These are phyloP conservation scores for Dentipellis sp. DNA, from an alignment of 768 basidiomycete species.

Conservation along the genomic window DNA sequence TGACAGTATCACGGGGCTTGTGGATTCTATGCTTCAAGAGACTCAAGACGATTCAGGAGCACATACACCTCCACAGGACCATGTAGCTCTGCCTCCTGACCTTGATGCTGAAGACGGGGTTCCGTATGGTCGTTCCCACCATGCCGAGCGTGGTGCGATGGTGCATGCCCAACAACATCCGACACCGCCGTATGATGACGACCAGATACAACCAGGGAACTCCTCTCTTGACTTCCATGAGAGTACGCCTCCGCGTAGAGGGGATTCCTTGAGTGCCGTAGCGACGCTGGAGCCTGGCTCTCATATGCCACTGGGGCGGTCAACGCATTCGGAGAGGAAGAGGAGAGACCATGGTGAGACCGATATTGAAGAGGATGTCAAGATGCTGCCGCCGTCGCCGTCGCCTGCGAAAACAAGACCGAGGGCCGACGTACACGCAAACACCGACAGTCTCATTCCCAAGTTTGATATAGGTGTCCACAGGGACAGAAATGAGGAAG, in stretches of 20 bases:
- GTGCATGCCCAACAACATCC: constrained; percentile 25
- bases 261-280: not conserved
- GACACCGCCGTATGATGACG: constrained; percentile 13
- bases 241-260: constrained; percentile 11
- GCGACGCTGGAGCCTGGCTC: constrained; percentile 16
- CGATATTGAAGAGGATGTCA: constrained; percentile 30
- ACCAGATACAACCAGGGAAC: constrained; percentile 1
- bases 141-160: constrained; percentile 41
- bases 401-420: constrained; percentile 28
- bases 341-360: constrained; percentile 12
- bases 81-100: constrained; percentile 36
- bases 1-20: constrained; percentile 60
- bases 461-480: constrained; percentile 22
- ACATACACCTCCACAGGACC: constrained; percentile 30
- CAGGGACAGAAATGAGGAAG: not conserved
- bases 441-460: constrained; percentile 25
- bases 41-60: constrained; percentile 28
- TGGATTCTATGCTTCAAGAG: constrained; percentile 56
- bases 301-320: constrained; percentile 25
- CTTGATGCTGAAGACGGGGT: constrained; percentile 57
- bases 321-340: constrained; percentile 30
- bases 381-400: constrained; percentile 40
- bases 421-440: constrained; percentile 7
- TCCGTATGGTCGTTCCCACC: constrained; percentile 56
- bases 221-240: constrained; percentile 10